phyloP scores from a whole-genome alignment of 495 filamentous ascomycete species.

The Hypoxylon crocopeplum region DNA sequence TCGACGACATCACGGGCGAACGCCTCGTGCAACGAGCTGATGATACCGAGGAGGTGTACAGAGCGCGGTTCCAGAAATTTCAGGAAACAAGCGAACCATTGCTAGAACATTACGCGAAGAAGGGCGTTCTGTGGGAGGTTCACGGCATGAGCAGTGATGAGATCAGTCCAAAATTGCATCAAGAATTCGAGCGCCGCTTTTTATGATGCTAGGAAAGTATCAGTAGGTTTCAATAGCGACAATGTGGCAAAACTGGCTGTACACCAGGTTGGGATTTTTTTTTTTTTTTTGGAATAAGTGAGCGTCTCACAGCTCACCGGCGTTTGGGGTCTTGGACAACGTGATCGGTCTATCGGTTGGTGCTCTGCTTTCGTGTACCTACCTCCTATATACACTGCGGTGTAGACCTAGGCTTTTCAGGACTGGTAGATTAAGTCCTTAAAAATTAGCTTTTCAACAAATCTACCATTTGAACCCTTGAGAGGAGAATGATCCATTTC shows the following conservation, averaged over 20 bases:
- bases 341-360: background rate
- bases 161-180: slow-evolving; percentile 84
- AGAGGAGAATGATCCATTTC: background rate
- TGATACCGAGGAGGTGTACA: slow-evolving; percentile 87
- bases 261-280: slow-evolving; percentile 17
- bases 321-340: slow-evolving; percentile 15
- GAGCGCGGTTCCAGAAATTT: slow-evolving; percentile 77
- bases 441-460: slow-evolving; percentile 18
- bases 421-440: slow-evolving; percentile 2
- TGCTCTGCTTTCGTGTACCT: slow-evolving; percentile 14
- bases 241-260: slow-evolving; percentile 7
- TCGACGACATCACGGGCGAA: slow-evolving; percentile 93
- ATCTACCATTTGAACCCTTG: background rate
- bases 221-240: background rate
- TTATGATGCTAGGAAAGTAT: slow-evolving; percentile 24
- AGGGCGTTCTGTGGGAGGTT: slow-evolving; percentile 88
- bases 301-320: slow-evolving; percentile 9
- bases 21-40: slow-evolving; percentile 80
- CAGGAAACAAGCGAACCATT: slow-evolving; percentile 84
- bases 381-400: slow-evolving; percentile 4
- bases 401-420: slow-evolving; percentile 12
- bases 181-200: slow-evolving; percentile 82
- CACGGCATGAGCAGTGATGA: slow-evolving; percentile 89
- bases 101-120: slow-evolving; percentile 84
- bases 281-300: too few species aligned